Evolutionary conservation across 345 rosid genomes (phyloP).

Genomic region (Noccaea caerulescens): DNA sequence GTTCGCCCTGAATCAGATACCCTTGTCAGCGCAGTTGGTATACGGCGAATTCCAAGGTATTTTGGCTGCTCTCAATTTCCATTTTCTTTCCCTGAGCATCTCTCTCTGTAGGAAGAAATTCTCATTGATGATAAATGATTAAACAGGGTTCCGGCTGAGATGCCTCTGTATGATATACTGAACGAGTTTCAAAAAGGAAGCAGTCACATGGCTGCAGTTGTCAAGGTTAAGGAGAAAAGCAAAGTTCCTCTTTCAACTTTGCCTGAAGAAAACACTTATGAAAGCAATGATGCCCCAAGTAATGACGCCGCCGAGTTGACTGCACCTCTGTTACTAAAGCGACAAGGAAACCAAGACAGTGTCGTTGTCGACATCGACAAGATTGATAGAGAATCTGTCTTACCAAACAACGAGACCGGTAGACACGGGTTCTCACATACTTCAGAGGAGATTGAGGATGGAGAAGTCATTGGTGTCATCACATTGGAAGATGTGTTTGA

Average conservation of each 20-base stretch:
- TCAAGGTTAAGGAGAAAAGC: slow-evolving; percentile 70
- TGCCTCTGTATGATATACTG: slow-evolving; percentile 94
- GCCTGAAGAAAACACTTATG: slow-evolving; percentile 55
- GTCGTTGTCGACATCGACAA: slow-evolving; percentile 73
- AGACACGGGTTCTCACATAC: slow-evolving; percentile 47
- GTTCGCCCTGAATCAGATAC: slow-evolving; percentile 99
- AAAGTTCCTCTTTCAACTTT: slow-evolving; percentile 49
- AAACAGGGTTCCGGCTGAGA: slow-evolving; percentile 90
- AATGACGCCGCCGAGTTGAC: slow-evolving; percentile 52
- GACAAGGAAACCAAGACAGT: slow-evolving; percentile 58
- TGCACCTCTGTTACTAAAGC: slow-evolving; percentile 67
- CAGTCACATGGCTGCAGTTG: slow-evolving; percentile 99
- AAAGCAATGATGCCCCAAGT: slow-evolving; percentile 37
- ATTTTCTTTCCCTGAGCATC: not conserved
- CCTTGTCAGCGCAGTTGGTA: slow-evolving; percentile 93
- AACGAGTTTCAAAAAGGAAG: slow-evolving; percentile 99
- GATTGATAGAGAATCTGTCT: slow-evolving; percentile 42
- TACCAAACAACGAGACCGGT: slow-evolving; percentile 46
- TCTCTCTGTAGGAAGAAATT: not conserved
- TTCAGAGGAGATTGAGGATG: slow-evolving; percentile 85
- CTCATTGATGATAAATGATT: not conserved
- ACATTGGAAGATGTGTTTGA: slow-evolving; percentile 97
- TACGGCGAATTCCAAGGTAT: slow-evolving; percentile 90
- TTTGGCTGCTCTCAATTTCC: not conserved
- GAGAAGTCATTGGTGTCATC: slow-evolving; percentile 93